Percentiles rank a stretch among this genome's conserved stretches.
Conservation (phyloP, 768 basidiomycete genomes). For the Boletus vinaceobasis region DNA sequence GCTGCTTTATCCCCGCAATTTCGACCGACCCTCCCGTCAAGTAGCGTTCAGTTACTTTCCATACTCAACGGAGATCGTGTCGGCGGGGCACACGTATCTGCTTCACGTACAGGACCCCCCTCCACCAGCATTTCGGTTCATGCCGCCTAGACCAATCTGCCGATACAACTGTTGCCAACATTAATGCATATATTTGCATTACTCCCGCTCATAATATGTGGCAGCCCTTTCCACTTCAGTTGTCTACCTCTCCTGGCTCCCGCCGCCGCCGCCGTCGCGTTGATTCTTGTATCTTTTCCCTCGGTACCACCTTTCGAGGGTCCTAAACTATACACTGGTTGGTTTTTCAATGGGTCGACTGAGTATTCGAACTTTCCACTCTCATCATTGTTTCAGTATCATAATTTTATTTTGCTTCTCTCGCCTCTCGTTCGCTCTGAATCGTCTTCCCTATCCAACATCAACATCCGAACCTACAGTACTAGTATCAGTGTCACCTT, state of each 20-base stretch:
- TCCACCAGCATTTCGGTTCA: constrained; percentile 16
- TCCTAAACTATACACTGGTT: constrained; percentile 19
- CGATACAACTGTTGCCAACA: constrained; percentile 6
- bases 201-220: constrained; percentile 1
- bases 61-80: constrained; percentile 32
- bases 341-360: constrained; percentile 21
- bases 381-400: constrained; percentile 25
- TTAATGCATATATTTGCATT: constrained; percentile 21
- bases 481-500: constrained; percentile 31
- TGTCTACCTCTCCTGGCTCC: background rate
- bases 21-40: constrained; percentile 19
- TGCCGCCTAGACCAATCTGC: constrained; percentile 20
- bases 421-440: constrained; percentile 18
- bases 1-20: constrained; percentile 10
- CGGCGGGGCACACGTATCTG: constrained; percentile 6
- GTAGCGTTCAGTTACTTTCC: constrained; percentile 33
- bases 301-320: constrained; percentile 14
- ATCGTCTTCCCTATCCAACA: constrained; percentile 10
- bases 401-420: constrained; percentile 29
- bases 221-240: constrained; percentile 2
- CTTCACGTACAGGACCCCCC: constrained; percentile 7
- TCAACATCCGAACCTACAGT: constrained; percentile 24
- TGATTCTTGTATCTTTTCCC: constrained; percentile 18
- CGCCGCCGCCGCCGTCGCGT: background rate
- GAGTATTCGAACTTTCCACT: constrained; percentile 25